A percentile compares a stretch with the other conserved stretches of the same genome.
phyloP scores from a whole-genome alignment of 2,329 filamentous ascomycete genomes.

The Kalaharituber pfeilii region DNA sequence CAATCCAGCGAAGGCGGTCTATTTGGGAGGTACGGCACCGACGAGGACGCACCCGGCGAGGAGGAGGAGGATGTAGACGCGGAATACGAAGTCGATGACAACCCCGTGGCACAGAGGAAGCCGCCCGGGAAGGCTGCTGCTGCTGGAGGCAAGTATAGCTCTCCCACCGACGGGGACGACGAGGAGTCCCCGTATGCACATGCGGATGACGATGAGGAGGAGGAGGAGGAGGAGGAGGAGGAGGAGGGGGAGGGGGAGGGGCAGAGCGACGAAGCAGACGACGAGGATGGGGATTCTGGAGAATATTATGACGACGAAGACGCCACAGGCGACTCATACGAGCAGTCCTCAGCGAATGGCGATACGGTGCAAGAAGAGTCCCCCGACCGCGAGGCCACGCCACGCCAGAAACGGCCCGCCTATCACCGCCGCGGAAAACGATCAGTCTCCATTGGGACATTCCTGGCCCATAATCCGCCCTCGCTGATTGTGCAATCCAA shows the following conservation, averaged over 20 bases:
- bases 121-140: background rate
- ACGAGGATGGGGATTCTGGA: background rate
- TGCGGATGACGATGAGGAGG: background rate
- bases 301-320: background rate
- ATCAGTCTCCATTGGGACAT: background rate
- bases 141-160: background rate
- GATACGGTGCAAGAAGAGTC: background rate
- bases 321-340: no score
- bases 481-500: background rate
- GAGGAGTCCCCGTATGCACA: background rate
- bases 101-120: background rate
- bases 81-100: conserved; percentile 1
- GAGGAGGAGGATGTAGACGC: background rate
- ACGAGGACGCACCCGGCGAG: background rate
- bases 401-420: background rate
- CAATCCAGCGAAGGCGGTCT: background rate
- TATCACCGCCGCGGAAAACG: background rate
- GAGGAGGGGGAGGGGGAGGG: background rate
- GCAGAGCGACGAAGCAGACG: background rate
- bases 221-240: background rate
- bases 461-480: background rate
- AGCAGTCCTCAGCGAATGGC: background rate
- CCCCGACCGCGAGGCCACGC: background rate
- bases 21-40: background rate
- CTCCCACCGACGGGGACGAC: background rate